Conservation (phyloP, 768 basidiomycete species). For the Brasilioporus rufonigricans region DNA sequence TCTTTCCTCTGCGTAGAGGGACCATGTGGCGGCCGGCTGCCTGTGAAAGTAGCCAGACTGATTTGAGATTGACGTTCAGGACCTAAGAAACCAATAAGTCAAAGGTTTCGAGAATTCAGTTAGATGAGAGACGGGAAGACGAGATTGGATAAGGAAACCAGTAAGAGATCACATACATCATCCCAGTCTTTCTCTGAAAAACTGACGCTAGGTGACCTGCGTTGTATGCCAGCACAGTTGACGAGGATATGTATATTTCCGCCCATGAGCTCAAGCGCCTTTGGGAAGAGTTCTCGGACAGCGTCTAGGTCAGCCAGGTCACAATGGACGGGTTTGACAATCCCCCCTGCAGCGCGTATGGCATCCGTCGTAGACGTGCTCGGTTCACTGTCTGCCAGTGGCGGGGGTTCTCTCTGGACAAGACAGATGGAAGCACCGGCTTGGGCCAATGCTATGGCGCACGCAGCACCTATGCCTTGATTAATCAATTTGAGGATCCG, state of each 20-base stretch:
- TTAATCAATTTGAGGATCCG: conserved; percentile 6
- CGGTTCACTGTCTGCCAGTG: conserved; percentile 29
- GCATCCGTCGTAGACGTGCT: conserved; percentile 36
- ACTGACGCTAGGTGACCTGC: conserved; percentile 57
- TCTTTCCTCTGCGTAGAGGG: conserved; percentile 63
- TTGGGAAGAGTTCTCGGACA: conserved; percentile 48
- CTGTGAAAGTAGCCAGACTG: conserved; percentile 80
- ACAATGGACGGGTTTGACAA: conserved; percentile 47
- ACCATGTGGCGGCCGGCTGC: conserved; percentile 92
- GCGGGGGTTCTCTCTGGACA: conserved; percentile 43
- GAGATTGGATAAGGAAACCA: conserved; percentile 7
- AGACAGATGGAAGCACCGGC: conserved; percentile 52
- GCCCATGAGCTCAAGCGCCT: conserved; percentile 49
- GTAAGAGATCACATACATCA: conserved; percentile 50
- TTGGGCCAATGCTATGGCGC: conserved; percentile 53
- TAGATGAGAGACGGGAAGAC: conserved; percentile 2
- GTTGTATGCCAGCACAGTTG: conserved; percentile 67
- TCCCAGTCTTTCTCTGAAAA: conserved; percentile 71
- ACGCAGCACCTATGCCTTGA: conserved; percentile 54
- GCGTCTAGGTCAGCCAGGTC: conserved; percentile 51
- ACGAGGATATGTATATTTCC: conserved; percentile 60
- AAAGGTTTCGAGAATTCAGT: conserved; percentile 7
- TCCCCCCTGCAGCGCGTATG: conserved; percentile 36
- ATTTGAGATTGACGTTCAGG: conserved; percentile 83
- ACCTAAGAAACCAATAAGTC: conserved; percentile 46